phyloP scores from a whole-genome alignment of 805 yeast species.

The Cyberlindnera samutprakarnensis region DNA sequence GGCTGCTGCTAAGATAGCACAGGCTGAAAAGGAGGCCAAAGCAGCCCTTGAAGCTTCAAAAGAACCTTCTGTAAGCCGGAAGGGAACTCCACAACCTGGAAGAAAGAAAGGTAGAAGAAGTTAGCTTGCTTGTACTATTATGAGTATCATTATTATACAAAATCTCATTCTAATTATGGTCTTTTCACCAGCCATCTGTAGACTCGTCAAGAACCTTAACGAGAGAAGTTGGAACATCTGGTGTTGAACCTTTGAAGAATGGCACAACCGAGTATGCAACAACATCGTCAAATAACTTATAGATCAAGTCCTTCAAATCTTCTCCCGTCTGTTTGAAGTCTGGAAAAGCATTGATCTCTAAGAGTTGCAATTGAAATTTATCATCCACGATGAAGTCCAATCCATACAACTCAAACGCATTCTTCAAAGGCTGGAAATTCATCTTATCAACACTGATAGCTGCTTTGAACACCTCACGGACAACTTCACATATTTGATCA shows the following conservation, averaged over 20 bases:
- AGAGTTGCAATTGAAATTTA: slow-evolving; percentile 44
- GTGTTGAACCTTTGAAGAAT: slow-evolving; percentile 24
- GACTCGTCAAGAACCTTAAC: slow-evolving; percentile 33
- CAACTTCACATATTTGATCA: slow-evolving; percentile 49
- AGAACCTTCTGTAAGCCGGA: slow-evolving; percentile 4
- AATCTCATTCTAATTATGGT: too few relatives aligned
- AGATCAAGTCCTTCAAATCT: slow-evolving; percentile 57
- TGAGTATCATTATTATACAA: not conserved
- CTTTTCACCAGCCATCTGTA: slow-evolving; percentile 28
- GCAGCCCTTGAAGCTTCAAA: slow-evolving; percentile 6
- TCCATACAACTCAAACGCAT: slow-evolving; percentile 85
- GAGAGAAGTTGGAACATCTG: slow-evolving; percentile 18
- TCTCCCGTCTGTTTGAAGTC: slow-evolving; percentile 95
- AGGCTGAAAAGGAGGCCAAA: slow-evolving; percentile 13
- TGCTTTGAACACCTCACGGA: slow-evolving; percentile 70
- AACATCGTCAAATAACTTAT: slow-evolving; percentile 55
- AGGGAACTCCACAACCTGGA: slow-evolving; percentile 13
- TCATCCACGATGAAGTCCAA: slow-evolving; percentile 75
- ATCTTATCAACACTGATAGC: slow-evolving; percentile 75
- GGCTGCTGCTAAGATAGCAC: slow-evolving; percentile 14
- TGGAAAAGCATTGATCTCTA: slow-evolving; percentile 92
- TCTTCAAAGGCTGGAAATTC: slow-evolving; percentile 74
- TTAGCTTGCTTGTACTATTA: not conserved
- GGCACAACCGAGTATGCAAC: slow-evolving; percentile 44
- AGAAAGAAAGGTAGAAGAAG: slow-evolving; percentile 15